These are phyloP conservation scores for Pleomassaria siparia DNA, from an alignment of 2,329 filamentous ascomycete genomes.

Conservation along the genomic window DNA sequence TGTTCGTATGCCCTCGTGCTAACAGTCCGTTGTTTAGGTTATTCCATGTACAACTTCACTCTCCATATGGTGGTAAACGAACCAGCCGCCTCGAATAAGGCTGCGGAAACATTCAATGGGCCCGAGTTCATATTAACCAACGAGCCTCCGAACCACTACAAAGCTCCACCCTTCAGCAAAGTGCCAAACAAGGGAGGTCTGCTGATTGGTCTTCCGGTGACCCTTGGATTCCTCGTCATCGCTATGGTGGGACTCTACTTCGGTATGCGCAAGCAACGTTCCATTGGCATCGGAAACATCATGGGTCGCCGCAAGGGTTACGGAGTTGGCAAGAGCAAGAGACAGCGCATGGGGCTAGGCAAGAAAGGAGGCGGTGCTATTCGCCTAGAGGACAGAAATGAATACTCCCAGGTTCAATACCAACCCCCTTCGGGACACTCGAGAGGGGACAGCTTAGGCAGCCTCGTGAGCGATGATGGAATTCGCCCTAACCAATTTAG, in stretches of 20 bases:
- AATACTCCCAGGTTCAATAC: conserved; percentile 10
- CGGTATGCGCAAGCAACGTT: conserved; percentile 45
- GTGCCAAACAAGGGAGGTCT: conserved; percentile 37
- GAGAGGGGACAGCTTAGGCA: conserved; percentile 28
- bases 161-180: conserved; percentile 24
- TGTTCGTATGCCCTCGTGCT: background rate
- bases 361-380: conserved; percentile 26
- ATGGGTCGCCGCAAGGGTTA: conserved; percentile 43
- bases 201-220: conserved; percentile 47
- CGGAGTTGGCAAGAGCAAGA: conserved; percentile 37
- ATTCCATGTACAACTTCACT: conserved; percentile 41
- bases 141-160: conserved; percentile 38
- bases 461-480: conserved; percentile 30
- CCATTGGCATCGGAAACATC: conserved; percentile 39
- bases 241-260: conserved; percentile 43
- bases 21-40: conserved; percentile 9
- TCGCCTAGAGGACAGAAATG: conserved; percentile 32
- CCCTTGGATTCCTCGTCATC: conserved; percentile 39
- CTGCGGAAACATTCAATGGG: conserved; percentile 32
- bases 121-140: conserved; percentile 41
- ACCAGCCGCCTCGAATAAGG: conserved; percentile 18
- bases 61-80: conserved; percentile 38
- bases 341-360: conserved; percentile 36
- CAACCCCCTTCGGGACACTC: conserved; percentile 13
- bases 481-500: conserved; percentile 36